Conservation (phyloP, 2,329 filamentous ascomycete species). For the Colletotrichum chrysophilum region DNA sequence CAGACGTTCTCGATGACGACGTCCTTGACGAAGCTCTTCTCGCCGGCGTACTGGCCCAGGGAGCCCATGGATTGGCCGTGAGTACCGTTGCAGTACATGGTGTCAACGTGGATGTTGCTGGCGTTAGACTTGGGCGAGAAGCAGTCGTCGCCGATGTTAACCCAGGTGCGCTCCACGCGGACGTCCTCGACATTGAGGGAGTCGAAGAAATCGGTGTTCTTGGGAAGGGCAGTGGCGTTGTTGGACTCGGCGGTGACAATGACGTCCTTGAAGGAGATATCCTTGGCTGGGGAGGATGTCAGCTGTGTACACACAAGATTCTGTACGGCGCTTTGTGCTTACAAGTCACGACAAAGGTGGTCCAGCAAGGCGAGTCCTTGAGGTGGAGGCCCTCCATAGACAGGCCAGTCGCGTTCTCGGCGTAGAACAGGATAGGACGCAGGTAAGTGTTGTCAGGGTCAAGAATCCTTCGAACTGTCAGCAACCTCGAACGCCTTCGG, state of each 20-base stretch:
- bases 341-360: conserved; percentile 63
- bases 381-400: conserved; percentile 63
- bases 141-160: conserved; percentile 71
- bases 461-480: conserved; percentile 37
- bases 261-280: conserved; percentile 58
- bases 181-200: conserved; percentile 24
- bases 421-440: conserved; percentile 64
- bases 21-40: conserved; percentile 36
- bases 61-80: conserved; percentile 68
- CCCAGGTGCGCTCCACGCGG: conserved; percentile 21
- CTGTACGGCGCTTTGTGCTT: conserved; percentile 23
- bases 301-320: background rate
- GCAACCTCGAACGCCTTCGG: background rate
- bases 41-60: conserved; percentile 62
- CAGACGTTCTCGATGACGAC: conserved; percentile 65
- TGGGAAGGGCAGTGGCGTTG: conserved; percentile 63
- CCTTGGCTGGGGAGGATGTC: conserved; percentile 35
- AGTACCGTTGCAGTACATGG: conserved; percentile 62
- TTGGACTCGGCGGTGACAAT: conserved; percentile 59
- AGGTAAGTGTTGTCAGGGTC: conserved; percentile 59
- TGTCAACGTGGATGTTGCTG: conserved; percentile 63
- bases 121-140: conserved; percentile 69
- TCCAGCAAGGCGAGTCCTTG: conserved; percentile 67
- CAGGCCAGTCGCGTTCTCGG: conserved; percentile 63
- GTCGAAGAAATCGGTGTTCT: conserved; percentile 62